These are phyloP conservation scores for Excoecaria agallocha DNA, from an alignment of 345 rosid genomes.

Conservation along the genomic window DNA sequence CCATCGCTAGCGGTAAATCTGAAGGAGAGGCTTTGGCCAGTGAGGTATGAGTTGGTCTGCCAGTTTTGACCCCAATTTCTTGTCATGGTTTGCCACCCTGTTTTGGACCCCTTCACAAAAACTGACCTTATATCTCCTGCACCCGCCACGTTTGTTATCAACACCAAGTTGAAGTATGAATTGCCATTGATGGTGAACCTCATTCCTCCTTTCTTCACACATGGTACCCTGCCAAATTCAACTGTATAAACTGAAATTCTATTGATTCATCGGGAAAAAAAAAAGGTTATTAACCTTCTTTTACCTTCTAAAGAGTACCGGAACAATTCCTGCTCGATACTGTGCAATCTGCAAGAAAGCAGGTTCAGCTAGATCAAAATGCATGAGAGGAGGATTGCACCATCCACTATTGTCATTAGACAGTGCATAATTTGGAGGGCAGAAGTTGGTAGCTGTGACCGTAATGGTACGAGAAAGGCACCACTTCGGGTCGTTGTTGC, in stretches of 20 bases:
- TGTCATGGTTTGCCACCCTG: constrained; percentile 36
- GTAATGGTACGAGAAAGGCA: constrained; percentile 14
- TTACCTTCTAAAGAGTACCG: constrained; percentile 51
- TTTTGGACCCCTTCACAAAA: constrained; percentile 33
- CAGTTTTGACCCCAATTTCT: constrained; percentile 49
- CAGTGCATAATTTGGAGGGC: constrained; percentile 51
- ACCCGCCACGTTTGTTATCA: constrained; percentile 39
- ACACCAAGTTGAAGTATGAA: constrained; percentile 55
- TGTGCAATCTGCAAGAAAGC: constrained; percentile 51
- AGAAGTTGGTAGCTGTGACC: constrained; percentile 35
- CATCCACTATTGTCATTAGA: constrained; percentile 58
- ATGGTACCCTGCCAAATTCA: constrained; percentile 37
- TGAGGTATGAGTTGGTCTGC: constrained; percentile 36
- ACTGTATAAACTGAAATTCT: not conserved
- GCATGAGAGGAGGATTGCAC: constrained; percentile 63
- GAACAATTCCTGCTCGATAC: constrained; percentile 60
- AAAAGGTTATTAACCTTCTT: too few species aligned
- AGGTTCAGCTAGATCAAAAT: constrained; percentile 58
- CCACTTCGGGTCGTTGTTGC: constrained; percentile 19
- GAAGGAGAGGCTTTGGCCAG: constrained; percentile 43
- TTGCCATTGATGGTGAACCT: constrained; percentile 62
- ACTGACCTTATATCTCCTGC: constrained; percentile 31
- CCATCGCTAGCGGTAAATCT: constrained; percentile 29
- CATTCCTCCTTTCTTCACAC: constrained; percentile 60
- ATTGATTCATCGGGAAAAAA: too few species aligned